Evolutionary conservation across 2,329 filamentous ascomycete genomes (phyloP), one percentile per base, ranked within the genome.

Genomic region (Sporothrix brasiliensis): DNA sequence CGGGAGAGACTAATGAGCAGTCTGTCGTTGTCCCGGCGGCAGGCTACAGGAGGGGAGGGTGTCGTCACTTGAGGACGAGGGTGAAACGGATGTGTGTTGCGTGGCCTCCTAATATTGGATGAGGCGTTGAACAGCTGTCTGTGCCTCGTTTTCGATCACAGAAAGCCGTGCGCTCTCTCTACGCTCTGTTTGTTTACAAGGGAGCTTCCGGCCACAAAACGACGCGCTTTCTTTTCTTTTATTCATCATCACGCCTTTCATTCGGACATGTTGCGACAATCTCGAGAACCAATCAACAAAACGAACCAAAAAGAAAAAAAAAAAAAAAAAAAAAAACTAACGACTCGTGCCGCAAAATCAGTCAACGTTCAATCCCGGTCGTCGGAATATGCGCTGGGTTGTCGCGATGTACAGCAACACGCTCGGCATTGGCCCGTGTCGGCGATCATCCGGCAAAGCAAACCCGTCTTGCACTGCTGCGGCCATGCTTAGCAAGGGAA

Each of bases 61-160:
- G 49, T 49, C 34, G 60, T 56, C 41, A 56, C 39, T 24, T 13
- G 49, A 49, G 58, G 68, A 56, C 50, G 60, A 65, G 21, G 60
- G 50, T 52, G 68, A 50, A 41, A 50, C 16, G 66, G 70, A 71
- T 66, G 70, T 69, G 69, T 68, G 68, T 65, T 72, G 68, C 24
- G 69, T 72, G 68, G 69, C 68, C 69, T 66, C 49, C 27, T 70
- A 72, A 72, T 72, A 50, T 24, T 58, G 68, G 68, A 71, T n/a
- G 70, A 67, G 67, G 61, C 67, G 60, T 39, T 7, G 53, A 9
- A 34, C 58, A 27, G 34, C 39, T 27, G 41, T 60, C 24, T 54
- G 34, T 39, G 30, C 34, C 49, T n/a, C 34, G 30, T 27, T 27
- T 39, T 44, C 34, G 53, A 47, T 14, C 5, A 27, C 21, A 41